Conservation (phyloP, 2,329 filamentous ascomycete species). For the Simplicillium sp. region DNA sequence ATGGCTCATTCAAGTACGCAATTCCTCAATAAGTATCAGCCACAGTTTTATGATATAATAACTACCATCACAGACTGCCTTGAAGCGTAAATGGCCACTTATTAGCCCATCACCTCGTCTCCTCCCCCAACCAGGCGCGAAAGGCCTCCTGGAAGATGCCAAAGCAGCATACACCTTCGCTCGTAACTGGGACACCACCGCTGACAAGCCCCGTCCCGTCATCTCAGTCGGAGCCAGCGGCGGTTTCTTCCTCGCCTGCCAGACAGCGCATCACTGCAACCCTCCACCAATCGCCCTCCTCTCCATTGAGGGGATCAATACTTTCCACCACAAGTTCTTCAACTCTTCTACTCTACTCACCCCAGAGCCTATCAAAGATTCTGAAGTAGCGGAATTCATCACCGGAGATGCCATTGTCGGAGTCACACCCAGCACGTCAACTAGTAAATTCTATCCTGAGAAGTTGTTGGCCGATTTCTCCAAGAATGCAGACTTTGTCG, state of each 20-base stretch:
- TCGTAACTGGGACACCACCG: constrained; percentile 9
- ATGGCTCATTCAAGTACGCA: constrained; percentile 23
- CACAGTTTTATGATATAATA: too few relatives aligned
- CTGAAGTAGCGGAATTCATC: constrained; percentile 14
- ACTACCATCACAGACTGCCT: constrained; percentile 14
- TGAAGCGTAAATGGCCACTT: constrained; percentile 20
- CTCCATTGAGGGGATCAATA: constrained; percentile 24
- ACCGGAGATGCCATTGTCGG: constrained; percentile 15
- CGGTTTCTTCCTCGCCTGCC: constrained; percentile 22
- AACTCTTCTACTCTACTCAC: constrained; percentile 20
- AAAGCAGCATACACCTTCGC: constrained; percentile 21
- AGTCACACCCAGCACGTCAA: not conserved
- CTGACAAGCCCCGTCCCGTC: constrained; percentile 13
- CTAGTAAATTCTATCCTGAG: constrained; percentile 10
- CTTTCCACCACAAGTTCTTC: constrained; percentile 25
- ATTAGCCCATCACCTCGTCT: constrained; percentile 25
- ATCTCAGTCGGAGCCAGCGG: constrained; percentile 21
- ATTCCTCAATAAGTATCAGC: not conserved
- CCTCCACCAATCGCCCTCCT: constrained; percentile 21
- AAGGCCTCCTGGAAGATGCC: constrained; percentile 19
- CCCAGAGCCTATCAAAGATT: constrained; percentile 15
- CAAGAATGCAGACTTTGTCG: constrained; percentile 14
- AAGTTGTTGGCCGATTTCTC: constrained; percentile 16
- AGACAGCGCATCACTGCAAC: constrained; percentile 17
- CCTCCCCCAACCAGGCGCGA: constrained; percentile 19